Conservation (phyloP, 768 basidiomycete species). For the Tremella mesenterica region DNA sequence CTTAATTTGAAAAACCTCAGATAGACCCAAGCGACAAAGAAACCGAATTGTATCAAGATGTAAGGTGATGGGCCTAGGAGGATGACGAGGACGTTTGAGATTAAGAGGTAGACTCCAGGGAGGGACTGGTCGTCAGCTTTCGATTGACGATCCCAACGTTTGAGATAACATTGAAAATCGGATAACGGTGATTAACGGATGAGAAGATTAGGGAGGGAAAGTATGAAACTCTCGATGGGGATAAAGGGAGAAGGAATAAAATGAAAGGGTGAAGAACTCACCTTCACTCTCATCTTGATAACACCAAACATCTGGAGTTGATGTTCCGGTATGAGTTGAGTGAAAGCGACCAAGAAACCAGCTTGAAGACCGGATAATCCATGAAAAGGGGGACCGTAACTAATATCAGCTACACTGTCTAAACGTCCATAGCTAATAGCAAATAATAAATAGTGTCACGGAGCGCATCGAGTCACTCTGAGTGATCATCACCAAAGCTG, state of each 20-base stretch:
- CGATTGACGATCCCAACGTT: too few species aligned
- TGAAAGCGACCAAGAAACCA: slow-evolving; percentile 86
- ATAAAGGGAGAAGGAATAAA: too few species aligned
- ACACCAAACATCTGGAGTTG: slow-evolving; percentile 82
- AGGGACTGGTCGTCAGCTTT: slow-evolving; percentile 54
- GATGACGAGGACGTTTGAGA: slow-evolving; percentile 61
- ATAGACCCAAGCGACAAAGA: slow-evolving; percentile 92
- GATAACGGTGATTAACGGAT: neutral
- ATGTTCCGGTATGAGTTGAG: slow-evolving; percentile 95
- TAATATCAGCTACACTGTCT: slow-evolving; percentile 43
- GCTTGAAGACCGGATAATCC: slow-evolving; percentile 88
- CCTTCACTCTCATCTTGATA: slow-evolving; percentile 70
- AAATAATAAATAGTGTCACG: neutral
- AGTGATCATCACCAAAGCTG: neutral
- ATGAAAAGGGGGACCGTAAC: slow-evolving; percentile 80
- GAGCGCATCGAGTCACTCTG: neutral
- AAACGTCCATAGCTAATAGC: too few species aligned
- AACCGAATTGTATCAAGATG: slow-evolving; percentile 83
- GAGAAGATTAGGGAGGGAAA: neutral
- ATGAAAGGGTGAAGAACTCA: slow-evolving; percentile 45
- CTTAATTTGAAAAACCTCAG: slow-evolving; percentile 94
- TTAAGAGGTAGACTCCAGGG: slow-evolving; percentile 86
- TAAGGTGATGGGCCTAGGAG: slow-evolving; percentile 38
- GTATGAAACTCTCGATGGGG: too few species aligned
- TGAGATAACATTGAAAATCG: neutral